Evolutionary conservation across 306 rosid genomes (phyloP).

Genomic region (Clitoria ternatea): DNA sequence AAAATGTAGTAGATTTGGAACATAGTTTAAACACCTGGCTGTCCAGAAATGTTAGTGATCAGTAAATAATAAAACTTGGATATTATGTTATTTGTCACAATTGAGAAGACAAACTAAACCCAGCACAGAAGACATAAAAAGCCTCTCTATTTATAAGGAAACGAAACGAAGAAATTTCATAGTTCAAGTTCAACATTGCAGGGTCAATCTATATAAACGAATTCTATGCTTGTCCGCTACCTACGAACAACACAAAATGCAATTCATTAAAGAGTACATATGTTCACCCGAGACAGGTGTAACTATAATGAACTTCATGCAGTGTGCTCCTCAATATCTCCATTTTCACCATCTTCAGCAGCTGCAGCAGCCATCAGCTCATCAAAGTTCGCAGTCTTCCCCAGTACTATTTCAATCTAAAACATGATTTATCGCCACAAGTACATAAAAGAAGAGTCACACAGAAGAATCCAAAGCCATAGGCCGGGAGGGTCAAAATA

Average conservation of each 20-base stretch:
- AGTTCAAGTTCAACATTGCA: slow-evolving; percentile 21
- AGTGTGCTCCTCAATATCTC: slow-evolving; percentile 48
- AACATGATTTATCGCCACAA: background rate
- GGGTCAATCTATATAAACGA: background rate
- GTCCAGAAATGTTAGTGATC: background rate
- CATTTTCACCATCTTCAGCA: slow-evolving; percentile 45
- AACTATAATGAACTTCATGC: slow-evolving; percentile 15
- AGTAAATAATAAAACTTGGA: background rate
- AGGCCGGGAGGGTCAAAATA: background rate
- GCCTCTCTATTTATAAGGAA: slow-evolving; percentile 17
- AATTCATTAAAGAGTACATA: slow-evolving; percentile 22
- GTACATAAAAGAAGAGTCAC: background rate
- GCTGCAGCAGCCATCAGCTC: slow-evolving; percentile 69
- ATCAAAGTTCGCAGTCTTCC: slow-evolving; percentile 71
- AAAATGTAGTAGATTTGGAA: background rate
- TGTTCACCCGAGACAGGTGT: slow-evolving; percentile 10
- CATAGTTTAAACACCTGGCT: background rate
- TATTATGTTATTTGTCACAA: background rate
- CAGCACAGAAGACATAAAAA: background rate
- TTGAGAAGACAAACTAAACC: background rate
- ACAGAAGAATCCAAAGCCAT: background rate
- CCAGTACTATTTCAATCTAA: slow-evolving; percentile 71
- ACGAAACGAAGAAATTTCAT: slow-evolving; percentile 22
- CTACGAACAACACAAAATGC: slow-evolving; percentile 19
- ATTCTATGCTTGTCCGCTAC: slow-evolving; percentile 14